Evolutionary conservation across 2,329 filamentous ascomycete genomes (phyloP), one percentile per base, ranked within the genome.

Genomic region (Diaporthe citriasiana): DNA sequence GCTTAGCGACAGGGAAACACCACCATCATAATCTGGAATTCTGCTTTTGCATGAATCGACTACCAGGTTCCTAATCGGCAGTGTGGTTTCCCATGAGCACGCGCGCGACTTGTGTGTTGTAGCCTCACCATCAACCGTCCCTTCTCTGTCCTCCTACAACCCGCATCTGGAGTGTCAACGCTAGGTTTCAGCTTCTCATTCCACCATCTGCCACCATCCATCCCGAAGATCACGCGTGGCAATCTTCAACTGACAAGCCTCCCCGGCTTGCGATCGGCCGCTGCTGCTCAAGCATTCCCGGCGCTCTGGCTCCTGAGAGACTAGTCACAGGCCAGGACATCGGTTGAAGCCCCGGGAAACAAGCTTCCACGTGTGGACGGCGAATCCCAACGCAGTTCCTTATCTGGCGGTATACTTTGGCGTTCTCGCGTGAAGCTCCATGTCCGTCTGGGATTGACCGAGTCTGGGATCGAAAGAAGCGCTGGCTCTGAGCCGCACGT

Each of bases 391-490:
- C n/a, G 7, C 73, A 71, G 71, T 55, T 56, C 25, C 76, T 78
- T 78, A 77, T 78, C 76, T 74, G 53, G 15, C 42, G n/a, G 63
- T 33, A 35, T 53, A 17, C 53, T 53, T 66, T 45, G 60, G 56
- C 13, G 53, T 51, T 66, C 35, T 47, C 15, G 47, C 55, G 57
- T 73, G 63, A 47, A 75, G 76, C 77, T 78, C 77, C 76, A 77
- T 77, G 77, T 78, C 51, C 66, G 76, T 78, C 70, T 74, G 73
- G 71, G 76, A 76, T 77, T 73, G 73, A 72, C 74, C 73, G 38
- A 60, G 63, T 77, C 63, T 73, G 71, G 70, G 76, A 76, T 77
- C 73, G 73, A 72, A 74, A 72, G 33, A 65, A n/a, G 40, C 33
- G 30, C 57, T 65, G 60, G 22, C 51, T 65, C 19, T 50, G 40